phyloP scores from a whole-genome alignment of 73 alveolate species.

The Paramecium primaurelia region DNA sequence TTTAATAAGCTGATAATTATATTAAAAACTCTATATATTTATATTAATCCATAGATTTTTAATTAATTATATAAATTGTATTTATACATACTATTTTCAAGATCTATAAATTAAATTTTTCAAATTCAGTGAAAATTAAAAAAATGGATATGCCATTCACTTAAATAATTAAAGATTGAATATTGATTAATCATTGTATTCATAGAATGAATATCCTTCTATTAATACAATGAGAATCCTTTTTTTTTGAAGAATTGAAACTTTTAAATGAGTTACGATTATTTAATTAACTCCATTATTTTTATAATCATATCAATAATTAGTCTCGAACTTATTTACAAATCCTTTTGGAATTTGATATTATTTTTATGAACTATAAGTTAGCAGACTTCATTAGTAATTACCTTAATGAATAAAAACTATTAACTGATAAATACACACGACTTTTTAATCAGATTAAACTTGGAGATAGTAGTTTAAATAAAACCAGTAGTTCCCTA shows the following conservation, averaged over 20 bases:
- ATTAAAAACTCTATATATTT: slow-evolving; percentile 86
- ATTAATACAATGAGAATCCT: too few species aligned
- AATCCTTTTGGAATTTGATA: background rate
- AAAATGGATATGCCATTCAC: too few species aligned
- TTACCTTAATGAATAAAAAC: background rate
- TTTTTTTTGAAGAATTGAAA: slow-evolving; percentile 15
- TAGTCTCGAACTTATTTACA: background rate
- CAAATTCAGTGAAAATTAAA: too few species aligned
- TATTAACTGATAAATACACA: background rate
- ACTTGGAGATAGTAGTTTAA: background rate
- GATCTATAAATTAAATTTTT: too few species aligned
- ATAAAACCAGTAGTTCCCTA: background rate
- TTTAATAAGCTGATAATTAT: background rate
- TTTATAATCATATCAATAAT: background rate
- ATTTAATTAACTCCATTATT: background rate
- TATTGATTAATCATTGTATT: too few species aligned
- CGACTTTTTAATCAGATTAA: background rate
- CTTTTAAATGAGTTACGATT: background rate
- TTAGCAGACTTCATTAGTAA: background rate
- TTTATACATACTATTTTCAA: too few species aligned
- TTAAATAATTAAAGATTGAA: too few species aligned
- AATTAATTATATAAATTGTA: background rate
- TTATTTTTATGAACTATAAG: background rate
- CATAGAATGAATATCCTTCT: too few species aligned
- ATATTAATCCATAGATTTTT: slow-evolving; percentile 82